Percentiles rank a stretch among this genome's conserved stretches.
phyloP scores from a whole-genome alignment of 2,329 filamentous ascomycete species.

The Exutisphaerella laricina region DNA sequence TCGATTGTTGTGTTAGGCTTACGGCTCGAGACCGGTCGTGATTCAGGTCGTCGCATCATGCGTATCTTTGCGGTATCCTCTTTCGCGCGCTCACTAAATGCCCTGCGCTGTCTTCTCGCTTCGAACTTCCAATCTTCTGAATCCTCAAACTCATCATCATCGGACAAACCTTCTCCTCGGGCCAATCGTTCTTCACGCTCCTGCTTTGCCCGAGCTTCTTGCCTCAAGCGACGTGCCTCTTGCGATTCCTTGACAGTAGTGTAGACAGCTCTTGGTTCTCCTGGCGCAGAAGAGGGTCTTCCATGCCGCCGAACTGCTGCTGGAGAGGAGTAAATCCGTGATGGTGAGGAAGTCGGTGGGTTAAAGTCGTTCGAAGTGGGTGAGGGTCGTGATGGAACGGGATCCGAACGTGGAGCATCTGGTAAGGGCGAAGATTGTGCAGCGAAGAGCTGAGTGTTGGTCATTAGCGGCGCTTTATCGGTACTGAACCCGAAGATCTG shows the following conservation, averaged over 20 bases:
- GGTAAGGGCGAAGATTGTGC: conserved; percentile 40
- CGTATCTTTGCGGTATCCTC: not conserved
- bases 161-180: conserved; percentile 8
- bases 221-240: conserved; percentile 22
- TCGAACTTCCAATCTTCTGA: conserved; percentile 7
- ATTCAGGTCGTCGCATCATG: no score
- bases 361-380: conserved; percentile 33
- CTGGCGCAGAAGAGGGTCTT: conserved; percentile 13
- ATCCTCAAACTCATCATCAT: conserved; percentile 24
- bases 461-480: conserved; percentile 32
- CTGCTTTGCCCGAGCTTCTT: conserved; percentile 23
- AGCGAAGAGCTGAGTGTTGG: conserved; percentile 43
- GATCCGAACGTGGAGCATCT: conserved; percentile 38
- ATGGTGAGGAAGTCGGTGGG: conserved; percentile 34
- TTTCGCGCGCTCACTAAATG: conserved; percentile 22
- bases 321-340: conserved; percentile 32
- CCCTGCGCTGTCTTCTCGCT: conserved; percentile 13
- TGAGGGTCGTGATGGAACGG: conserved; percentile 42
- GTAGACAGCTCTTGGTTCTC: conserved; percentile 40
- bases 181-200: conserved; percentile 17
- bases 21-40: conserved; percentile 10
- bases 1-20: conserved; percentile 22
- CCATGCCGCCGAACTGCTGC: conserved; percentile 33
- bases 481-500: conserved; percentile 34
- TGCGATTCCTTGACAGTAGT: conserved; percentile 43